Conservation (phyloP, 129 eudicot genomes). For the Lactuca sativa region DNA sequence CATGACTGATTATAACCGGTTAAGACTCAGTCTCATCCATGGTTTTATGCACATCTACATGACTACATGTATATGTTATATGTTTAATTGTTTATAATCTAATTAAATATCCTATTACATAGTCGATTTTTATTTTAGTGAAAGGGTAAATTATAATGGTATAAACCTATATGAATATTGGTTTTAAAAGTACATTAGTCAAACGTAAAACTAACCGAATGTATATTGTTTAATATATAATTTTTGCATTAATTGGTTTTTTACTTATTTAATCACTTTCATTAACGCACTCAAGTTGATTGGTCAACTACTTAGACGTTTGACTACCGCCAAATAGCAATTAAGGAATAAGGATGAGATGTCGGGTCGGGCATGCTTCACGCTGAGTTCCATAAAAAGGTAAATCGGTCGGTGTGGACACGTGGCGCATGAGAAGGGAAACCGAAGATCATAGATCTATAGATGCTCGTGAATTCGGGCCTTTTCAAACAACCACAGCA, state of each 20-base stretch:
- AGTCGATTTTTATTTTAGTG: no score
- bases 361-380: conserved; percentile 40
- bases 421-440: conserved; percentile 38
- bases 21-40: no score
- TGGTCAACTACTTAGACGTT: conserved; percentile 10
- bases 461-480: conserved; percentile 37
- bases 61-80: no score
- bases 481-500: conserved; percentile 22
- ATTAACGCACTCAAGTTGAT: not conserved
- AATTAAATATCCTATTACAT: not conserved
- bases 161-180: not conserved
- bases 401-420: conserved; percentile 39
- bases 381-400: conserved; percentile 8
- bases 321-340: conserved; percentile 4
- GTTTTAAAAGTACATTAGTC: not conserved
- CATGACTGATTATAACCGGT: no score
- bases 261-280: not conserved
- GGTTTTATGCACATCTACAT: no score
- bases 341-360: not conserved
- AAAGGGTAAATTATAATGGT: not conserved
- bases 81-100: no score
- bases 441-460: conserved; percentile 24
- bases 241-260: no score
- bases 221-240: not conserved
- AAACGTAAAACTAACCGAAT: not conserved